Evolutionary conservation across 192 early-diverging fungal species (phyloP), one percentile per base, ranked within the genome.

Genomic region (Phycomyces nitens): DNA sequence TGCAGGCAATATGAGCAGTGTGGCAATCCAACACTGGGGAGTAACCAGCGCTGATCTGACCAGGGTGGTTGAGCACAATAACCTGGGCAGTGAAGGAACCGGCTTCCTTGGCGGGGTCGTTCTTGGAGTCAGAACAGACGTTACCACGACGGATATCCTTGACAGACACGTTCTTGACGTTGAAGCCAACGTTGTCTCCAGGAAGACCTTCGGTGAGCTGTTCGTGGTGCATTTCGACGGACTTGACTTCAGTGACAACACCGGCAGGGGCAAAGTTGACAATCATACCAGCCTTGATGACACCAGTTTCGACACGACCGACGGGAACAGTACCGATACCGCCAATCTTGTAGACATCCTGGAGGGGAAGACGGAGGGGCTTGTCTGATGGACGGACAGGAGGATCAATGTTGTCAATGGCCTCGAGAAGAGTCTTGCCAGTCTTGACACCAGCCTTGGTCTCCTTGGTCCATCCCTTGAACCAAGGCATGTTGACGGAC

Each of bases 271-370:
- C 54, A 15, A 56, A 66, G 34, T 9, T 57, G 21, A 58, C 56
- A 14, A 56, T 42, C 52, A 52, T 58, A 49, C 56, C 53, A 26
- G 56, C 56, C 84, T 93, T 95, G 87, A 95, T 92, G 75, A 86
- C 68, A 89, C 93, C 93, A 59, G 91, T 93, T 80, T 95, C 92
- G 79, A 95, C 93, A 93, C 93, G 92, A 78, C 95, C 95, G 78
- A 93, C 95, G 63, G 92, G 91, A 47, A 97, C 95, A 65, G 91
- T 93, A 76, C 95, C 95, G 73, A 98, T 93, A 94, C 94, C 94
- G 77, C 92, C 92, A 77, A 98, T 98, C 89, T 96, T 98, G 94
- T 98, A 98, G 63, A 98, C 92, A 82, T 94, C 95, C 79, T 93
- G 91, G 74, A 98, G 88, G 65, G 95, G 95, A 76, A 98, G 91